Conservation (phyloP, 257 asterid genomes). For the Solanum paucissectum region DNA sequence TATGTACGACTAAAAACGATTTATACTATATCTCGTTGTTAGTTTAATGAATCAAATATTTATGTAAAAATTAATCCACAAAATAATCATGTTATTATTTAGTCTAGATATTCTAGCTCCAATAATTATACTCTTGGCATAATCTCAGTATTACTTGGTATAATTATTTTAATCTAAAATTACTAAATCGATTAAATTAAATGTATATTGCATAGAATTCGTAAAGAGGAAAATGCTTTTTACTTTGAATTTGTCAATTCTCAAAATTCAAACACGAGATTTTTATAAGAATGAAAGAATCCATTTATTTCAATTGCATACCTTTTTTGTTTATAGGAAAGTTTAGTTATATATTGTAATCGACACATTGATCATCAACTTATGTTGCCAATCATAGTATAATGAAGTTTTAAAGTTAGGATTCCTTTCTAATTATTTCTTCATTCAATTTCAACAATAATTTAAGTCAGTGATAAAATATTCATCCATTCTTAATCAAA, state of each 20-base stretch:
- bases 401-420: background rate
- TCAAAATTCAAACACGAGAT: background rate
- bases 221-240: background rate
- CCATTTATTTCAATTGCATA: background rate
- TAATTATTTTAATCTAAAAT: background rate
- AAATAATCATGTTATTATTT: no score
- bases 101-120: no score
- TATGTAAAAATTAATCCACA: no score
- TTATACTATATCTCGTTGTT: no score
- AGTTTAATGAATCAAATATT: no score
- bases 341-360: no score
- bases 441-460: background rate
- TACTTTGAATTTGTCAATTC: no score
- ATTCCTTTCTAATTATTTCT: background rate
- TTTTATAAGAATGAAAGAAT: no score
- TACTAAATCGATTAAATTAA: background rate
- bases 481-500: background rate
- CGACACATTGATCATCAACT: background rate
- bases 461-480: background rate
- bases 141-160: no score
- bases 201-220: background rate
- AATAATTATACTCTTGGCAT: no score
- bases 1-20: no score
- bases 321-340: background rate
- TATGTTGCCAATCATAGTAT: background rate